Conservation (phyloP, 352 stramenopile species). For the Globisporangium canariense region DNA sequence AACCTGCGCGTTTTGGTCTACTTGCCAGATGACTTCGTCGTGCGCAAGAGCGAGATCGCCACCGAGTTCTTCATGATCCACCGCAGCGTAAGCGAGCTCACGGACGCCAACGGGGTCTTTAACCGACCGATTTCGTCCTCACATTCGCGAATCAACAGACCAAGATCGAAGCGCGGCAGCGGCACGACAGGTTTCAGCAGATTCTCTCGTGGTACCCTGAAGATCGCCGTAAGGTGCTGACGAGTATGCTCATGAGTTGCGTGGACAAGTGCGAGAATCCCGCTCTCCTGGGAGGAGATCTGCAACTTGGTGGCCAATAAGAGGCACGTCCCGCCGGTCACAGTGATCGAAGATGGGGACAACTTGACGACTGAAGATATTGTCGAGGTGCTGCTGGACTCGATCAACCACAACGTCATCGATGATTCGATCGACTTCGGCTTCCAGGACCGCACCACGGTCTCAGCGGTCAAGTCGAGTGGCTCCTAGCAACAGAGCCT, state of each 20-base stretch:
- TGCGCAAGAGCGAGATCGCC: slow-evolving; percentile 29
- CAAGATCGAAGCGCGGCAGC: not conserved
- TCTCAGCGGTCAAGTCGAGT: not conserved
- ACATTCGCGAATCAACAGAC: not conserved
- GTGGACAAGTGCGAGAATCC: slow-evolving; percentile 19
- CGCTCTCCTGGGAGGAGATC: slow-evolving; percentile 10
- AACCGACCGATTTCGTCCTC: not conserved
- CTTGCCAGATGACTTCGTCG: slow-evolving; percentile 49
- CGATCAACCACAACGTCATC: slow-evolving; percentile 2
- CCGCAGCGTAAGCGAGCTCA: slow-evolving; percentile 26
- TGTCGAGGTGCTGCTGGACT: slow-evolving; percentile 5
- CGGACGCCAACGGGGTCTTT: not conserved
- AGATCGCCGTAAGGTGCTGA: slow-evolving; percentile 12
- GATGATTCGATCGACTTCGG: slow-evolving; percentile 9
- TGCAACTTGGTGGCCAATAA: slow-evolving; percentile 2
- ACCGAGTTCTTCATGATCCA: slow-evolving; percentile 49
- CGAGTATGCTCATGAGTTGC: slow-evolving; percentile 20
- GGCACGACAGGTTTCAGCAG: slow-evolving; percentile 10
- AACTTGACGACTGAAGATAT: slow-evolving; percentile 4
- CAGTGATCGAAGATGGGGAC: slow-evolving; percentile 9
- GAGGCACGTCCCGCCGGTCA: not conserved
- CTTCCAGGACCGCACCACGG: slow-evolving; percentile 3
- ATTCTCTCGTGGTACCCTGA: slow-evolving; percentile 18
- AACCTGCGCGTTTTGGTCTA: slow-evolving; percentile 32
- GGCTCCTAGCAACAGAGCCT: not conserved